Evolutionary conservation across 2,329 filamentous ascomycete genomes (phyloP), one percentile per base, ranked within the genome.

Genomic region (Phaeophleospora eucalypticola): DNA sequence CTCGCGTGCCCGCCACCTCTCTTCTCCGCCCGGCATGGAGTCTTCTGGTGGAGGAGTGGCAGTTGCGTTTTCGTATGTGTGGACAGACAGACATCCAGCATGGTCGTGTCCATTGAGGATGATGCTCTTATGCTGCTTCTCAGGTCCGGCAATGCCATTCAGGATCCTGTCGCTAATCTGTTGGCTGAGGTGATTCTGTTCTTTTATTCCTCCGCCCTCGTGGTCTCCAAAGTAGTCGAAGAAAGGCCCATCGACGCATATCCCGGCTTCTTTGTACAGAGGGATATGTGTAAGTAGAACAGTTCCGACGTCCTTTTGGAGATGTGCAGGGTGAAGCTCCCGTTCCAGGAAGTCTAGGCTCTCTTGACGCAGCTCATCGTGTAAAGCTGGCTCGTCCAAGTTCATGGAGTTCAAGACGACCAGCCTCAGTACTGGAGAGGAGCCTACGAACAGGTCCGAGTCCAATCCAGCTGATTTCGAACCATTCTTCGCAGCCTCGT

Each of bases 31-130:
- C 18, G 45, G 32, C 7, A 38, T 41, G 8, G 35, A 27, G 17
- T 42, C 45, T 33, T 29, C 19, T n/a, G n/a, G n/a, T n/a, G n/a
- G n/a, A n/a, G n/a, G n/a, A n/a, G n/a, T n/a, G n/a, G n/a, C 17
- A 18, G 16, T 45, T 71, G 6, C 12, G 21, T 51, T 49, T 8
- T 24, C 17, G 3, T 43, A 38, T 6, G 54, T 49, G 21, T 98
- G 93, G 61, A 86, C 85, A 6, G 84, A 86, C 67, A 97, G 89
- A 64, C 93, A 98, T 4, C 93, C 93, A 57, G 87, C 87, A 66
- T 98, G 93, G 63, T 98, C 93, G 65, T 98, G 93, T 0, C 93
- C 93, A 40, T 90, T 96, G 33, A 98, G 70, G 19, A 98, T 82
- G 4, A 97, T 71, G 1, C 91, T 90, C 7, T 74, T 78, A 14